These are phyloP conservation scores for Russula sp. DNA, from an alignment of 768 basidiomycete species.

Conservation along the genomic window DNA sequence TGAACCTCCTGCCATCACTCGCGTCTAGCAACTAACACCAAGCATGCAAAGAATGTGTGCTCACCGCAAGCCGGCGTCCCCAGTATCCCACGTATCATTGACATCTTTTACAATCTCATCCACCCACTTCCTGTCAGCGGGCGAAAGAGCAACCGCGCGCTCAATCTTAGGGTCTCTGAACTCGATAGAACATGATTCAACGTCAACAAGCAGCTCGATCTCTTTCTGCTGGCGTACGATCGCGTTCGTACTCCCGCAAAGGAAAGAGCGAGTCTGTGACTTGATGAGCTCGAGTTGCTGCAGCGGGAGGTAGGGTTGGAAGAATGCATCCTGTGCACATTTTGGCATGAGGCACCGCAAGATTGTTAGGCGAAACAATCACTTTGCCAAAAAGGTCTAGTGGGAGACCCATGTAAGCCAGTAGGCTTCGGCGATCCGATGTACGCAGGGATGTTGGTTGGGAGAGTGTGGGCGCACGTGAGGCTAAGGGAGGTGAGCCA, in stretches of 20 bases:
- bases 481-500: constrained; percentile 74
- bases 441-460: constrained; percentile 78
- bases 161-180: constrained; percentile 81
- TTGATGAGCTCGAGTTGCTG: constrained; percentile 89
- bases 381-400: constrained; percentile 91
- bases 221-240: constrained; percentile 93
- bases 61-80: constrained; percentile 55
- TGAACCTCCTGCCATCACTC: constrained; percentile 50
- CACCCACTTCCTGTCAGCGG: constrained; percentile 97
- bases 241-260: constrained; percentile 92
- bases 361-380: neutral
- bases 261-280: constrained; percentile 65
- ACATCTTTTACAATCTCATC: constrained; percentile 88
- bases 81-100: constrained; percentile 69
- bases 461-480: constrained; percentile 52
- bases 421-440: constrained; percentile 84
- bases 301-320: constrained; percentile 94
- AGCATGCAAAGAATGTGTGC: constrained; percentile 36
- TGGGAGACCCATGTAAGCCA: constrained; percentile 90
- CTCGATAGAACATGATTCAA: constrained; percentile 80
- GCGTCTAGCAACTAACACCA: neutral
- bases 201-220: constrained; percentile 85
- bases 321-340: constrained; percentile 69
- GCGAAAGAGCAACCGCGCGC: constrained; percentile 67
- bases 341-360: neutral